A percentile compares a stretch with the other conserved stretches of the same genome.
phyloP scores from a whole-genome alignment of 495 filamentous ascomycete species.

The Sordaria brevicollis region DNA sequence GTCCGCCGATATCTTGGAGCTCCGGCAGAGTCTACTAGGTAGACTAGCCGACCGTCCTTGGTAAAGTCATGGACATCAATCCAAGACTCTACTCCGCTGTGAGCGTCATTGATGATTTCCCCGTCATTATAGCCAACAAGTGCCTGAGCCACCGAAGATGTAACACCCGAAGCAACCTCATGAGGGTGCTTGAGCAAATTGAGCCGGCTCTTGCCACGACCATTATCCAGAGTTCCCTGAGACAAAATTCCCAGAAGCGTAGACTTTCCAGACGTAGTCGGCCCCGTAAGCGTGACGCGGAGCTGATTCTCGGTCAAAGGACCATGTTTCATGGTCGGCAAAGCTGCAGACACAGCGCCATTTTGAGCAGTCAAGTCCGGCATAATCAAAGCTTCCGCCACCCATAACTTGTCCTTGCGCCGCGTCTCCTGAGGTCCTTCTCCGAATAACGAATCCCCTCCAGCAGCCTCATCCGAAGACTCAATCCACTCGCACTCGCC shows the following conservation, averaged over 20 bases:
- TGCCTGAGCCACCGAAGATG: slow-evolving; percentile 87
- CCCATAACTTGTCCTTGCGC: slow-evolving; percentile 58
- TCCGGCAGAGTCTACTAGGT: slow-evolving; percentile 84
- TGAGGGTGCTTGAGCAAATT: slow-evolving; percentile 89
- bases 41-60: slow-evolving; percentile 63
- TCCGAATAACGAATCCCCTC: background rate
- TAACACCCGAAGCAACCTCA: slow-evolving; percentile 82
- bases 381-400: slow-evolving; percentile 63
- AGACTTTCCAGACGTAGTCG: slow-evolving; percentile 90
- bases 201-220: slow-evolving; percentile 76
- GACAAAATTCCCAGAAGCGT: slow-evolving; percentile 82
- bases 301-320: slow-evolving; percentile 57
- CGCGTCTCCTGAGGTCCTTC: slow-evolving; percentile 3
- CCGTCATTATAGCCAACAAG: slow-evolving; percentile 67
- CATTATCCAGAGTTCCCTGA: slow-evolving; percentile 82
- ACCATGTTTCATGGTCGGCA: slow-evolving; percentile 17
- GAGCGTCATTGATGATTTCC: slow-evolving; percentile 77
- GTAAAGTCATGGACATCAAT: slow-evolving; percentile 81
- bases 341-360: background rate
- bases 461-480: background rate
- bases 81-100: slow-evolving; percentile 83
- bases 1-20: slow-evolving; percentile 81
- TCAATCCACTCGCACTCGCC: slow-evolving; percentile 71
- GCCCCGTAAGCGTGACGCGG: slow-evolving; percentile 81
- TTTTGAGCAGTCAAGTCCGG: slow-evolving; percentile 24